These are phyloP conservation scores for Penicillium expansum DNA, from an alignment of 2,329 filamentous ascomycete genomes.

Conservation along the genomic window DNA sequence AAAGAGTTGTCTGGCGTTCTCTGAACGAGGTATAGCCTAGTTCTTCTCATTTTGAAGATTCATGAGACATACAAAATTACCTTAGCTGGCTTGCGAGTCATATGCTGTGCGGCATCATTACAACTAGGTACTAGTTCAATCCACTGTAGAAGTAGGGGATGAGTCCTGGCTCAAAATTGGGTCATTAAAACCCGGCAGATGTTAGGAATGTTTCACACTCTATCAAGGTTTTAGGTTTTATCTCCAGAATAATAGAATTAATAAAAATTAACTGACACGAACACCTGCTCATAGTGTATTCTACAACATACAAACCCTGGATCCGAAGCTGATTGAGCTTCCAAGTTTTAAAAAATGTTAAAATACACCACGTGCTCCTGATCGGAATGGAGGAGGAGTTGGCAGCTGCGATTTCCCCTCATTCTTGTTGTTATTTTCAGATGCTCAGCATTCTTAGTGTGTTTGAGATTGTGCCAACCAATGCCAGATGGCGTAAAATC, in stretches of 20 bases:
- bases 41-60: not conserved
- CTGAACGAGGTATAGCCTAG: not conserved
- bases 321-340: not conserved
- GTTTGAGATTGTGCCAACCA: constrained; percentile 12
- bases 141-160: constrained; percentile 1
- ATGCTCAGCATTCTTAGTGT: constrained; percentile 12
- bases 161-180: not conserved
- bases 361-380: constrained; percentile 12
- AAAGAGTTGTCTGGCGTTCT: not conserved
- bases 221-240: not conserved
- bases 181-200: not conserved
- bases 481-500: not conserved
- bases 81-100: not conserved
- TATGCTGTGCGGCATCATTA: not conserved
- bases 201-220: constrained; percentile 2
- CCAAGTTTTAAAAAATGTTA: not conserved
- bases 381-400: constrained; percentile 19
- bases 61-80: not conserved
- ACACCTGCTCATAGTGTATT: constrained; percentile 1
- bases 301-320: not conserved
- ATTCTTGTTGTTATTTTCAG: constrained; percentile 8
- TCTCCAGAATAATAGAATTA: not conserved
- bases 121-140: not conserved
- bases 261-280: not conserved
- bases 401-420: constrained; percentile 3